Evolutionary conservation across 208 protist genomes (phyloP).

Genomic region (Wallacemonas sp.): DNA sequence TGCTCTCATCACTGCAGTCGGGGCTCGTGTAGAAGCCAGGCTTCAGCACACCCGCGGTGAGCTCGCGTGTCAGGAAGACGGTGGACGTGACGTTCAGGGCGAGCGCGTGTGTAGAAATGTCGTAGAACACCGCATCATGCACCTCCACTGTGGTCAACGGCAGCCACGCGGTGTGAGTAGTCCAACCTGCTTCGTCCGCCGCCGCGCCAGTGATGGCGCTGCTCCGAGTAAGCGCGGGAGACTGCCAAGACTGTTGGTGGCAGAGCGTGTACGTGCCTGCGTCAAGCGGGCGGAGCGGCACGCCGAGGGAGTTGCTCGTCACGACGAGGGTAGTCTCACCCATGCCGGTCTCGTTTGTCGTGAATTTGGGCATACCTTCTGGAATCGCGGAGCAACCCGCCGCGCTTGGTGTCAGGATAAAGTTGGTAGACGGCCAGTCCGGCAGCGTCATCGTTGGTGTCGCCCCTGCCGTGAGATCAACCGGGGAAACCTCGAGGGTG

Average conservation of each 20-base stretch:
- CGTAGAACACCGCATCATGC: conserved; percentile 21
- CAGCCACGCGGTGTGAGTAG: conserved; percentile 9
- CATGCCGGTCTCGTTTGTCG: conserved; percentile 8
- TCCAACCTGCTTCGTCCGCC: background rate
- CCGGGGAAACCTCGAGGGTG: background rate
- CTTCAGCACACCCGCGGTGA: conserved; percentile 15
- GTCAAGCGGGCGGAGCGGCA: background rate
- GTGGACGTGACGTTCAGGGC: conserved; percentile 19
- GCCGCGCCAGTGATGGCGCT: background rate
- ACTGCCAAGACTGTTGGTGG: conserved; percentile 11
- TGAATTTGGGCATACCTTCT: conserved; percentile 11
- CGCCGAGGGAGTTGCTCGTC: background rate
- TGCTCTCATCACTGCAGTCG: background rate
- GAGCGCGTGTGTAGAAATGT: conserved; percentile 16
- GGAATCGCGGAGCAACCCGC: background rate
- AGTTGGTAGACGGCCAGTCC: background rate
- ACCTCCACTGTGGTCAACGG: conserved; percentile 7
- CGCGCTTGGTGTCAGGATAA: background rate
- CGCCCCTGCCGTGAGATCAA: background rate
- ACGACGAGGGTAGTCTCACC: conserved; percentile 3
- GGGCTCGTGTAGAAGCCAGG: conserved; percentile 21
- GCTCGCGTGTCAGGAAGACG: conserved; percentile 16
- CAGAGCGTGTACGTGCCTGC: conserved; percentile 17
- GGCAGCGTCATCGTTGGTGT: conserved; percentile 13
- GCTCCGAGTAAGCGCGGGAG: background rate